Evolutionary conservation across 768 basidiomycete species (phyloP).

Genomic region (Rhizopogon vesiculosus): DNA sequence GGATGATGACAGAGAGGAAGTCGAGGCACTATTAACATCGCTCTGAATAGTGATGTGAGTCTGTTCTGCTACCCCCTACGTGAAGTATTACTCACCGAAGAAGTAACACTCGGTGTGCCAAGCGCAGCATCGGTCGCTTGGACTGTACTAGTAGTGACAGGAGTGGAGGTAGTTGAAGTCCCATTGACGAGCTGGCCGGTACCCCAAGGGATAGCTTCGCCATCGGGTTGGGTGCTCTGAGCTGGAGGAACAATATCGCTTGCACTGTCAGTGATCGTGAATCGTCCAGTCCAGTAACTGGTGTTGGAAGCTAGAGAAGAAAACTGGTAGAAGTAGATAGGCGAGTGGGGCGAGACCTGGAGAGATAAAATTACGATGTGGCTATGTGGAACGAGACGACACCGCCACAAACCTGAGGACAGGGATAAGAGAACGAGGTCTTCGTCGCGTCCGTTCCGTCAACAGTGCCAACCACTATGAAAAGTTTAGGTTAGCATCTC

Average conservation of each 20-base stretch:
- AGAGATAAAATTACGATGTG: neutral
- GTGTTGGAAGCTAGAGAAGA: slow-evolving; percentile 34
- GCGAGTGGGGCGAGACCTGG: slow-evolving; percentile 58
- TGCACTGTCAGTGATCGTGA: slow-evolving; percentile 56
- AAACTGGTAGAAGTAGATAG: slow-evolving; percentile 84
- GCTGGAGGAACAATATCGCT: slow-evolving; percentile 44
- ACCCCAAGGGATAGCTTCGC: slow-evolving; percentile 58
- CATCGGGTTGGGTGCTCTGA: slow-evolving; percentile 49
- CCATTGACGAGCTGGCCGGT: slow-evolving; percentile 48
- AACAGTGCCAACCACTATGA: slow-evolving; percentile 55
- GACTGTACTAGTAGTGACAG: neutral
- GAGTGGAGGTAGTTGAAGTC: slow-evolving; percentile 25
- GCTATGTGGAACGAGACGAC: neutral
- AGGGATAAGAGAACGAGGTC: slow-evolving; percentile 51
- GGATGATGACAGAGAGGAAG: neutral
- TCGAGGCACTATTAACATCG: neutral
- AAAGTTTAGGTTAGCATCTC: neutral
- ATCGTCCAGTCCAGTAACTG: slow-evolving; percentile 69
- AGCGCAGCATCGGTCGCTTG: neutral
- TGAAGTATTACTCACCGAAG: slow-evolving; percentile 4
- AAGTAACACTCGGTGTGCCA: neutral
- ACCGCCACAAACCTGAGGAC: slow-evolving; percentile 52
- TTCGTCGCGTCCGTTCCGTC: slow-evolving; percentile 54
- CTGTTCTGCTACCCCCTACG: neutral
- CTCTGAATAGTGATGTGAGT: neutral